Base-by-base conservation (phyloP, 345 rosid species). In the Ceriops zippeliana region DNA sequence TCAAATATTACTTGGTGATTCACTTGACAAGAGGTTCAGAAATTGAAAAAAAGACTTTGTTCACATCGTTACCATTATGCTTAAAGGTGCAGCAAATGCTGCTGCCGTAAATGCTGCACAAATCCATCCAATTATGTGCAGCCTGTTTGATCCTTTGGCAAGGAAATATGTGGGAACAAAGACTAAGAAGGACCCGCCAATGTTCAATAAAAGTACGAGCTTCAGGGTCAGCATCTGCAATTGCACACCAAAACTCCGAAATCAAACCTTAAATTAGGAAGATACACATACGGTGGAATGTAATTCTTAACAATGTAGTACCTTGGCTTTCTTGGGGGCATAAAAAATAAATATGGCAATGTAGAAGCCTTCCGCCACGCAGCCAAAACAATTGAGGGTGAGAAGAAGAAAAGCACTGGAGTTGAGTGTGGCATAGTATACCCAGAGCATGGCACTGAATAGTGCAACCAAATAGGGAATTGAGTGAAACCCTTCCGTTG, bases 401-500 rank as follows among this genome's bases (percentile, higher is more conserved):
- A 88, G 72, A 70, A 92, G 82, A 67, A 90, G 67, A 65, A 42
- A 67, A 5, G 84, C 84, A 56, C 81, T 68, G 2, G 72, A 64
- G 75, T 88, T 88, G 70, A 88, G 82, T 27, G 73, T 2, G 6
- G 93, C 96, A 28, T 88, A 92, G 78, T 71, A 87, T 22, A 92
- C 68, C 61, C 89, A 80, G 76, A 92, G 78, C 68, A 84, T 81
- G 70, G 96, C 85, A 74, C 96, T 86, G 5, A 82, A 77, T 6
- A 88, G 80, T 32, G 86, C 86, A 71, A 85, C 82, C 64, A 84
- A 73, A 32, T 88, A 92, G 0, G 98, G 96, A 49, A 92, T 69
- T 2, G 93, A 80, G 15, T 90, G 91, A 67, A 79, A 92, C 71
- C 93, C 93, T 73, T 82, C 82, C 6, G 92, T 85, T 53, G 93